phyloP scores from a whole-genome alignment of 2,329 filamentous ascomycete species.

The Aspergillus puulaauensis region DNA sequence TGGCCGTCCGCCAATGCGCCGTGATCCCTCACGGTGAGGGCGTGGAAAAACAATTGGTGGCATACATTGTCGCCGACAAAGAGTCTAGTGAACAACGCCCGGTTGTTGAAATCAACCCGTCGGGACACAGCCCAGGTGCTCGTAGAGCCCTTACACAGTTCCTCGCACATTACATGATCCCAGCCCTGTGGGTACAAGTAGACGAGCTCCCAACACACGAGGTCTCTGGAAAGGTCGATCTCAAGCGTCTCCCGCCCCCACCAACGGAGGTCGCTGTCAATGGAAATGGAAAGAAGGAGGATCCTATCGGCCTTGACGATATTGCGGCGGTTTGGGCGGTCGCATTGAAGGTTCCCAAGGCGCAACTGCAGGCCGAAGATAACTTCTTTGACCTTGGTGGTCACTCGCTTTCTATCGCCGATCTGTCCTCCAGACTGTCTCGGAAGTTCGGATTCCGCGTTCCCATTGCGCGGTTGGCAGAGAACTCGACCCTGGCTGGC shows the following conservation, averaged over 20 bases:
- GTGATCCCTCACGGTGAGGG: conserved; percentile 75
- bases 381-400: conserved; percentile 81
- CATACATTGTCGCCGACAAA: conserved; percentile 70
- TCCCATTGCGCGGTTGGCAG: conserved; percentile 68
- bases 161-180: conserved; percentile 82
- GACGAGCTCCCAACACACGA: conserved; percentile 70
- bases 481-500: conserved; percentile 68
- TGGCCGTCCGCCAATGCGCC: conserved; percentile 70
- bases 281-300: conserved; percentile 52
- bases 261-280: conserved; percentile 45
- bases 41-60: conserved; percentile 71
- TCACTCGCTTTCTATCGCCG: conserved; percentile 74
- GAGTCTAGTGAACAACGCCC: conserved; percentile 58
- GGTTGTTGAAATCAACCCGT: conserved; percentile 64
- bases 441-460: conserved; percentile 72
- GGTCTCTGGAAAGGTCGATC: conserved; percentile 76
- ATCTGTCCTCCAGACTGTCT: conserved; percentile 69
- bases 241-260: conserved; percentile 69
- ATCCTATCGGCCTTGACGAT: conserved; percentile 64
- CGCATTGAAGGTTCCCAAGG: conserved; percentile 64
- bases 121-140: conserved; percentile 69
- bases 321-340: conserved; percentile 72
- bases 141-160: conserved; percentile 64
- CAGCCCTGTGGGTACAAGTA: conserved; percentile 72
- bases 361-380: conserved; percentile 65